A percentile compares a stretch with the other conserved stretches of the same genome.
Evolutionary conservation across 2,329 filamentous ascomycete genomes (phyloP).

Genomic region (Venturia aucupariae): DNA sequence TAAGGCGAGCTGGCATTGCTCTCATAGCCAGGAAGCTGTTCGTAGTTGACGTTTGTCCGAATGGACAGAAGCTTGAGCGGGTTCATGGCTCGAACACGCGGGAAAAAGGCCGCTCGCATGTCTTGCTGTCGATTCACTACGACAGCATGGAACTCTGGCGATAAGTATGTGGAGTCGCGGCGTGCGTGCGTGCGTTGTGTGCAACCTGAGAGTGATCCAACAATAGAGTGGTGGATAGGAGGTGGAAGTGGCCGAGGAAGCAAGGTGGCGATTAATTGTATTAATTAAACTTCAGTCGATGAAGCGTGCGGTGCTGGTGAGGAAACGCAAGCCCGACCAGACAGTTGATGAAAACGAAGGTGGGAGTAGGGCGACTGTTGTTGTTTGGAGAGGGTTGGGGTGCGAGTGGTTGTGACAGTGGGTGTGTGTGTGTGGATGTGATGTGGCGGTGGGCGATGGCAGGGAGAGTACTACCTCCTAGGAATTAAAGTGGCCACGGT

Average conservation of each 20-base stretch:
- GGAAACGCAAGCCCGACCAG: not conserved
- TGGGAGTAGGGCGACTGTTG: not conserved
- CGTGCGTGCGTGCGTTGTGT: conserved; percentile 6
- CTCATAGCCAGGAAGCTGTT: conserved; percentile 35
- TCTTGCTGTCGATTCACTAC: not conserved
- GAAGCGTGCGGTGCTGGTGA: not conserved
- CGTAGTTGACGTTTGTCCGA: conserved; percentile 36
- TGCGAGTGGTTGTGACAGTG: not conserved
- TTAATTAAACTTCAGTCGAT: not conserved
- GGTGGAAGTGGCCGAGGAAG: not conserved
- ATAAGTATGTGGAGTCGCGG: conserved; percentile 5
- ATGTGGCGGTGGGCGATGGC: not conserved
- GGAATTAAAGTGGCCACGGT: not conserved
- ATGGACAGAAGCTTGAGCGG: conserved; percentile 35
- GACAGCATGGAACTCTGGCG: conserved; percentile 1
- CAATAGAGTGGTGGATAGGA: not conserved
- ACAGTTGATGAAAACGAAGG: not conserved
- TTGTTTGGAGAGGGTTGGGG: not conserved
- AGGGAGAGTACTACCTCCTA: too few relatives aligned
- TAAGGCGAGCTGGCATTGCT: conserved; percentile 32
- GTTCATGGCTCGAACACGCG: conserved; percentile 26
- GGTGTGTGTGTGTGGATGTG: not conserved
- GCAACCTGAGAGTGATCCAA: not conserved
- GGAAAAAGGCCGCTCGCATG: conserved; percentile 24
- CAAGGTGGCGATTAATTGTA: not conserved